Base-by-base conservation (phyloP, 2,329 filamentous ascomycete genomes). In the Colletotrichum sp. region DNA sequence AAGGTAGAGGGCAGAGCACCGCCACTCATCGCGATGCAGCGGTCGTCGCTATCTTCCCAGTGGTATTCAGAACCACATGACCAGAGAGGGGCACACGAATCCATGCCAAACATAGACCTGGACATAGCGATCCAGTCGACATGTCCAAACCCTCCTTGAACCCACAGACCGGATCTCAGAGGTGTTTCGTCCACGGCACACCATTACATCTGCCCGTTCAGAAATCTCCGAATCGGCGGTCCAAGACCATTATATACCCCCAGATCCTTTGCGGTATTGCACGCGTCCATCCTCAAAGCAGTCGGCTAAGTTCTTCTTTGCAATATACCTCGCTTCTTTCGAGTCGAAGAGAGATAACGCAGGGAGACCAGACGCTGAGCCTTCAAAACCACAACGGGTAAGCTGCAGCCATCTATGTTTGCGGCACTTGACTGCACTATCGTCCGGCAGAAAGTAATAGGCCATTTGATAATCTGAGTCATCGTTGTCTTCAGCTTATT, bases 401-500 rank as follows among this genome's bases (percentile, higher is more conserved):
- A 7, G 2, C 18, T 22, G 10, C 16, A n/a, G 8, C 5, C 30
- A 32, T 32, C 30, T 18, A 4, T 9, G 8, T 44, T 5, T 5
- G 4, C 9, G 8, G 4, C 16, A 44, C 36, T 10, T 5, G 3
- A 10, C 36, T 18, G 36, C 16, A 4, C 36, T 3, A n/a, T n/a
- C n/a, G n/a, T n/a, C n/a, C n/a, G n/a, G n/a, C n/a, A n/a, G n/a
- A n/a, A n/a, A n/a, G 10, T 12, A 22, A 52, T 0, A 22, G 6
- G 7, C 10, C n/a, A 7, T 22, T 0, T 8, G 44, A 13, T 2
- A 22, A 0, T 5, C n/a, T 52, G 3, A 1, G 44, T 24, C n/a
- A 8, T 1, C 0, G 0, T 52, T 4, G 1, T 18, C 18, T 22
- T 5, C 0, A 22, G 44, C 1, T 52, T 52, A 0, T 52, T 52